These are phyloP conservation scores for Tieghemiomyces parasiticus DNA, from an alignment of 192 early-diverging fungal species.

Conservation along the genomic window DNA sequence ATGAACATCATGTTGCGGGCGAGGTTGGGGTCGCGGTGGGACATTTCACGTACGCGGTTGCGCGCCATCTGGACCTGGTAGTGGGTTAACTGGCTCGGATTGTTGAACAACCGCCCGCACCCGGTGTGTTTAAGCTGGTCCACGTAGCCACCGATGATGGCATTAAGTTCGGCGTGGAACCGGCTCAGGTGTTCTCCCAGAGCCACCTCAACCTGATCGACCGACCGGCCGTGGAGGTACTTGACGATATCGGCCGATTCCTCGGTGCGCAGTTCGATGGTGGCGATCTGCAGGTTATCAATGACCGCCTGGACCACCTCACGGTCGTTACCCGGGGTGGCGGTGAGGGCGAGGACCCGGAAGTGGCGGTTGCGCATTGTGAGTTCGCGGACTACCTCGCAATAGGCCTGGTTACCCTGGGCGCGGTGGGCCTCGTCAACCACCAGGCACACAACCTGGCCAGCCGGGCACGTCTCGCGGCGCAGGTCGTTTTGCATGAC, in stretches of 20 bases:
- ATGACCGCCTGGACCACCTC: conserved; percentile 60
- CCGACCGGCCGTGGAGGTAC: conserved; percentile 47
- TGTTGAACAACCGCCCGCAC: conserved; percentile 10
- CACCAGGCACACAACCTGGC: conserved; percentile 51
- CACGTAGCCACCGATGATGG: conserved; percentile 20
- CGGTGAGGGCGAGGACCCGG: conserved; percentile 73
- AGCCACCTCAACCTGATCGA: conserved; percentile 50
- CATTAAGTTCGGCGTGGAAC: conserved; percentile 18
- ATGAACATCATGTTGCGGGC: conserved; percentile 15
- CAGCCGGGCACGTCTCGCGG: conserved; percentile 43
- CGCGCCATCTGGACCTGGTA: conserved; percentile 7
- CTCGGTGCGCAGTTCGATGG: conserved; percentile 77
- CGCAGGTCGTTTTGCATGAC: conserved; percentile 74
- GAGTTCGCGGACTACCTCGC: conserved; percentile 49
- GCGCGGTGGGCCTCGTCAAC: conserved; percentile 88
- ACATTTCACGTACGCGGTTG: neutral
- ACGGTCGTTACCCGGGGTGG: conserved; percentile 65
- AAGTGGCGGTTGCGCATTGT: conserved; percentile 28
- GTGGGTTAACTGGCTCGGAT: conserved; percentile 12
- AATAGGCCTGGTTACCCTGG: conserved; percentile 71
- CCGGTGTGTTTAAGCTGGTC: conserved; percentile 15
- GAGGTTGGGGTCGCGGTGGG: neutral
- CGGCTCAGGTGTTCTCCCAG: conserved; percentile 28
- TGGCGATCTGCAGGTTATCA: conserved; percentile 54
- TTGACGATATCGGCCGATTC: conserved; percentile 68